A percentile compares a stretch with the other conserved stretches of the same genome.
Conservation (phyloP, 805 yeast species). For the Starmerella asiatica region DNA sequence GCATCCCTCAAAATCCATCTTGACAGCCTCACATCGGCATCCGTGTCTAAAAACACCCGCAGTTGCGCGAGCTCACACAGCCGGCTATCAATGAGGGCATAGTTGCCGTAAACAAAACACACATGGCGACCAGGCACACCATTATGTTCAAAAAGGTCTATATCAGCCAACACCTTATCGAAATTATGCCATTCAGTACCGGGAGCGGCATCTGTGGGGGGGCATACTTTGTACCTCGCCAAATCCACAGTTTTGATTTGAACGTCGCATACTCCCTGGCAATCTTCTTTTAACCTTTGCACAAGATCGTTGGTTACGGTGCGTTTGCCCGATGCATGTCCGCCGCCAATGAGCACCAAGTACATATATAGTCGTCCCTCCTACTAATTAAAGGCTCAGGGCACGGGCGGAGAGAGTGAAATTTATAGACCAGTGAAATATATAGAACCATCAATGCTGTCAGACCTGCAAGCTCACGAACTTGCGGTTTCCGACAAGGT, state of each 20-base stretch:
- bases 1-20: conserved; percentile 43
- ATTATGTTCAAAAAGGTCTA: conserved; percentile 2
- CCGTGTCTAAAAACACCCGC: conserved; percentile 67
- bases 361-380: no score
- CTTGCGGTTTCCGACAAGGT: conserved; percentile 51
- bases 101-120: conserved; percentile 57
- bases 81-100: conserved; percentile 55
- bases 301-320: conserved; percentile 28
- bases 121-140: conserved; percentile 16
- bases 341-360: conserved; percentile 46
- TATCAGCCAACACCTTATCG: conserved; percentile 18
- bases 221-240: conserved; percentile 30
- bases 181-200: conserved; percentile 25
- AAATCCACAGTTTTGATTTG: conserved; percentile 30
- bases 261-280: conserved; percentile 15
- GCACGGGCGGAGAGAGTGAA: not conserved
- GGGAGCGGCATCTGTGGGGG: not conserved
- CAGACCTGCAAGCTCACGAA: conserved; percentile 31
- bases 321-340: conserved; percentile 45
- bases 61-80: conserved; percentile 46
- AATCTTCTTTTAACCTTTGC: conserved; percentile 22
- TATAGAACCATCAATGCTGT: conserved; percentile 8
- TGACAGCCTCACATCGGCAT: conserved; percentile 71
- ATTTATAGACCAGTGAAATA: no score
- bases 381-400: no score